Evolutionary conservation across 768 basidiomycete genomes (phyloP).

Genomic region (Butyriboletus loyo): DNA sequence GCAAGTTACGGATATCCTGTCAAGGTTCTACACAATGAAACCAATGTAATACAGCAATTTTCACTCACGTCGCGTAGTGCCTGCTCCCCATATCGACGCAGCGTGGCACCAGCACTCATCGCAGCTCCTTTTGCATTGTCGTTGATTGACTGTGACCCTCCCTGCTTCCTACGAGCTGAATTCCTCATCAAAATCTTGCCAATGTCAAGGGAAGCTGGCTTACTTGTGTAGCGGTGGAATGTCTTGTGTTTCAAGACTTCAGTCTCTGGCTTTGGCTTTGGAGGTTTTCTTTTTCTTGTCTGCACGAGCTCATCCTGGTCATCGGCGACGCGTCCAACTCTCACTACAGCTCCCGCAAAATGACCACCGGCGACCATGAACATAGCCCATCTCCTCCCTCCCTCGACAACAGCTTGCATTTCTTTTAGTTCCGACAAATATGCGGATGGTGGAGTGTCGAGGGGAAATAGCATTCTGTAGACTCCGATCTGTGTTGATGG

Average conservation of each 20-base stretch:
- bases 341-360: conserved; percentile 89
- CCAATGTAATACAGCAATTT: not conserved
- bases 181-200: conserved; percentile 7
- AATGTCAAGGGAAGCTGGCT: conserved; percentile 29
- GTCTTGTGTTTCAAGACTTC: conserved; percentile 91
- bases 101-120: conserved; percentile 88
- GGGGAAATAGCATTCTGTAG: conserved; percentile 74
- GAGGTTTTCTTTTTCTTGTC: conserved; percentile 52
- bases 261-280: conserved; percentile 68
- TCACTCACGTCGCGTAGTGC: conserved; percentile 79
- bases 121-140: conserved; percentile 93
- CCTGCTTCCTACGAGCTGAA: conserved; percentile 93
- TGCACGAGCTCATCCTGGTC: conserved; percentile 39
- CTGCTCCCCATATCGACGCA: conserved; percentile 94
- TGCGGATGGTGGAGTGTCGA: conserved; percentile 32
- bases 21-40: not conserved
- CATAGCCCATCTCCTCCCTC: conserved; percentile 83
- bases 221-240: conserved; percentile 98
- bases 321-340: conserved; percentile 55
- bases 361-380: conserved; percentile 98
- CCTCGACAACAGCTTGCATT: conserved; percentile 55
- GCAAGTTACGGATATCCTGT: conserved; percentile 84
- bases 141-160: conserved; percentile 88
- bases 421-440: conserved; percentile 61
- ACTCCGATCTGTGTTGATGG: conserved; percentile 88